A percentile compares a stretch with the other conserved stretches of the same genome.
Conservation (phyloP, 116 monocot species). For the Cymodocea nodosa region DNA sequence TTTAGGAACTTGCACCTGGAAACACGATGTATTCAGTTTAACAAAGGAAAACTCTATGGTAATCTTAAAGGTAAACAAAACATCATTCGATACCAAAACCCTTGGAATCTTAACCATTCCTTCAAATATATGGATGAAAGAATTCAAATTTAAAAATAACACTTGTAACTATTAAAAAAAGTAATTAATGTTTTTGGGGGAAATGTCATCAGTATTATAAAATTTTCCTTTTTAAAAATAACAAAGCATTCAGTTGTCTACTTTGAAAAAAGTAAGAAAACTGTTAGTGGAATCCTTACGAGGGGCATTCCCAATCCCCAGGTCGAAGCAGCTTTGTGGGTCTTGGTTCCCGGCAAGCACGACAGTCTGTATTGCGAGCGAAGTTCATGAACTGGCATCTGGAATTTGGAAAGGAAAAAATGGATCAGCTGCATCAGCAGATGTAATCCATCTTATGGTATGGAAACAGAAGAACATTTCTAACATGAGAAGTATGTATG, state of each 20-base stretch:
- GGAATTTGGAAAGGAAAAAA: neutral
- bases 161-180: neutral
- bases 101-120: too few species aligned
- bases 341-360: slow-evolving; percentile 38
- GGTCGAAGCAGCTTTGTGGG: slow-evolving; percentile 42
- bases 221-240: too few species aligned
- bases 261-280: neutral
- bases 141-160: neutral
- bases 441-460: neutral
- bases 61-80: too few species aligned
- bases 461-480: neutral
- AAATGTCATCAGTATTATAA: neutral
- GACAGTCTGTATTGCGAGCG: slow-evolving; percentile 60
- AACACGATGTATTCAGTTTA: neutral
- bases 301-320: slow-evolving; percentile 95
- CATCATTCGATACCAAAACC: neutral
- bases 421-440: neutral
- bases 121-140: too few species aligned
- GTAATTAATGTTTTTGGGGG: neutral
- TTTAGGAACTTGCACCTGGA: slow-evolving; percentile 76
- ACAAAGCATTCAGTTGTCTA: neutral
- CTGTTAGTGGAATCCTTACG: slow-evolving; percentile 20
- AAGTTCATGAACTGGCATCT: slow-evolving; percentile 95
- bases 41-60: too few species aligned
- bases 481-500: neutral